These are phyloP conservation scores for Kwoniella sp. DNA, from an alignment of 768 basidiomycete species.

Conservation along the genomic window DNA sequence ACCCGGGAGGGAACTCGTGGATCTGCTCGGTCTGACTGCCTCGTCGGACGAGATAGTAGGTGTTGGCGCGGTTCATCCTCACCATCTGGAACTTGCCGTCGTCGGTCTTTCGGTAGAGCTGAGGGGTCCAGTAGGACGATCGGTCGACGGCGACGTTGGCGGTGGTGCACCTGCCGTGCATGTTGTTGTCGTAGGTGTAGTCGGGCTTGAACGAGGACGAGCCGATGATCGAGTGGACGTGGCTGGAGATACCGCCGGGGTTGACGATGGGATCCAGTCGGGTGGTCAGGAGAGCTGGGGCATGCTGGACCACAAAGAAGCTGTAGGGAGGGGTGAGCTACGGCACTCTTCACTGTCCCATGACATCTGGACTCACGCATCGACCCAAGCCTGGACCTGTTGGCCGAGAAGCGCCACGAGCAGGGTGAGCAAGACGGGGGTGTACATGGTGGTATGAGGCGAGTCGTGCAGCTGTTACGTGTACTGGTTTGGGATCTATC, in stretches of 20 bases:
- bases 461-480: no score
- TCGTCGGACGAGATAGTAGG: constrained; percentile 48
- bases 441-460: not conserved
- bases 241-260: constrained; percentile 11
- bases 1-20: constrained; percentile 47
- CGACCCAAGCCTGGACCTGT: not conserved
- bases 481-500: no score
- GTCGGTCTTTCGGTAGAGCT: constrained; percentile 37
- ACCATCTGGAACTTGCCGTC: constrained; percentile 6
- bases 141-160: constrained; percentile 49
- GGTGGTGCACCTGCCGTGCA: constrained; percentile 46
- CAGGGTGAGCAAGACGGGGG: not conserved
- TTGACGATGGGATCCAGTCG: constrained; percentile 17
- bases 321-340: not conserved
- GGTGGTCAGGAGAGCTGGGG: constrained; percentile 4
- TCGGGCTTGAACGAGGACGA: constrained; percentile 6
- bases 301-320: constrained; percentile 16
- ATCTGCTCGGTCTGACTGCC: constrained; percentile 33
- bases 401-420: not conserved
- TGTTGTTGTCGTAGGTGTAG: constrained; percentile 15
- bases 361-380: constrained; percentile 5
- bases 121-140: constrained; percentile 50
- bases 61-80: constrained; percentile 32
- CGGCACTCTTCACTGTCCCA: not conserved
- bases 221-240: constrained; percentile 17